Base-by-base conservation (phyloP, 371 early-diverging fungal species). In the Mortierella sp. region DNA sequence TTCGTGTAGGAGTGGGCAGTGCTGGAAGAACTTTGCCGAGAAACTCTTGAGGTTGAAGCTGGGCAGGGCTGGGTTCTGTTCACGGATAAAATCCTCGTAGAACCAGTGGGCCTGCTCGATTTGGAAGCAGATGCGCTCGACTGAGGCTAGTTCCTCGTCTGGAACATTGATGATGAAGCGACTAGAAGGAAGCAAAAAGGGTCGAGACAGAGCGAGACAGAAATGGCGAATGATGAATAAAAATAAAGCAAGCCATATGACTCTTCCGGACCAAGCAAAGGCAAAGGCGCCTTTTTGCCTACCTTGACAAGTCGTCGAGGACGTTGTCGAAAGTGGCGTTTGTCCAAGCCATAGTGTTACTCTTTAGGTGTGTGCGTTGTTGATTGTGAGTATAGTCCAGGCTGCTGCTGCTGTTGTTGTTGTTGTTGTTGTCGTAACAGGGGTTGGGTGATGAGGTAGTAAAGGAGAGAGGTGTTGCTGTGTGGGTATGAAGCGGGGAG, bases 101-200 rank as follows among this genome's bases (percentile, higher is more conserved):
- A 97, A 99, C 99, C 99, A 99, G 87, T 99, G 98, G 9, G 99
- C 99, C 89, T 99, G 98, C 87, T 99, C 99, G 69, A 99, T 96
- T 90, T 99, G 99, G 88, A 99, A 99, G 81, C 97, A 97, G 69
- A 99, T 96, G 55, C 99, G 92, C 83, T 98, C 98, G 16, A 96
- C 93, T 37, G 96, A 94, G 11, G 94, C 86, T 11, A 97, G 90
- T 87, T 99, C 99, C 82, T 95, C 96, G 59, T 96, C 95, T 26
- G 99, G 98, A 4, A 99, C 94, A 88, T 98, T 97, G 88, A 99
- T 95, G 80, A 99, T 96, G 91, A 99, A 99, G 46, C 99, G 98
- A 87, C 96, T 96, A 34, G 31, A 51, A 31, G 40, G 34, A 19
- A 55, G 34, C 40, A 43, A 44, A 51, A 26, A 73, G 54, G 6